Evolutionary conservation across 345 rosid species (phyloP), one percentile per base, ranked within the genome.

Genomic region (Pseudoturritis turrita): DNA sequence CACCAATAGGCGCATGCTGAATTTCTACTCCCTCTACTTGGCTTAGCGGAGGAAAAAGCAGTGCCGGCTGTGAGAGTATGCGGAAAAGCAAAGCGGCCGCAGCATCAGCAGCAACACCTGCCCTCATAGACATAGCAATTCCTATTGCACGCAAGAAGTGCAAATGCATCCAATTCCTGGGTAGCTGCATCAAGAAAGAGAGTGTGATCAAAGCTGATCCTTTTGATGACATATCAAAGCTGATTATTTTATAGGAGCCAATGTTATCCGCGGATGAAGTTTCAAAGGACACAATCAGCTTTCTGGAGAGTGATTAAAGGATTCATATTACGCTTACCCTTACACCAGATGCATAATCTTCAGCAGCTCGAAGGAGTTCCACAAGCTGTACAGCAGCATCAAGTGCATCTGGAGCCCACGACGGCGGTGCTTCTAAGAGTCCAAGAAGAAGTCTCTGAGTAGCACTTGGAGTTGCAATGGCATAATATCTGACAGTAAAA

Each of bases 371-470:
- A 49, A 94, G 98, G 54, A 94, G 96, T 81, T 94, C 98, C 77
- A 94, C 97, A 64, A 94, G 98, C 82, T 94, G 98, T 33, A 94
- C 98, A 57, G 98, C 97, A 69, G 98, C 98, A 88, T 94, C 98
- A 61, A 94, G 97, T 53, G 98, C 98, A 84, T 94, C 98, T 3
- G 98, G 97, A 46, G 98, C 98, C 98, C 98, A 94, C 4, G 98
- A 94, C 9, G 98, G 98, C 0, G 97, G 98, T 53, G 98, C 98
- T 84, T 94, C 98, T 33, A 94, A 79, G 65, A 94, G 97, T 81
- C 98, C 98, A 79, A 94, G 84, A 72, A 94, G 98, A 72, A 94
- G 92, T 70, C 98, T 79, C 71, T 89, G 98, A 52, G 98, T 94
- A 70, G 98, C 97, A 83, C 98, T 94, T 63, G 98, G 98, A 69